Conservation (phyloP, 2,329 filamentous ascomycete species). For the Exophiala viscosa region DNA sequence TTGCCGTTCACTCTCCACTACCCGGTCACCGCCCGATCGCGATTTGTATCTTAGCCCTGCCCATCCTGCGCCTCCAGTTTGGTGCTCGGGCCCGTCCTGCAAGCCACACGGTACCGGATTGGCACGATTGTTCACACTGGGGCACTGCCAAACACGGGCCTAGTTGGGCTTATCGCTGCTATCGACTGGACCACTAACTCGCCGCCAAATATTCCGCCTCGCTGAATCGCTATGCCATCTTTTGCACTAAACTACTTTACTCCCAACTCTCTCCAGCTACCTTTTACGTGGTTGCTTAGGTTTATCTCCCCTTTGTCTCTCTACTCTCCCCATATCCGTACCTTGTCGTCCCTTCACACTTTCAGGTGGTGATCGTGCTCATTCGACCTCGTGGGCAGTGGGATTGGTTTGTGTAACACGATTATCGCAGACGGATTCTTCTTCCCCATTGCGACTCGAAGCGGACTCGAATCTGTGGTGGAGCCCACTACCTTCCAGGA, state of each 20-base stretch:
- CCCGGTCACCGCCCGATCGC: slow-evolving; percentile 24
- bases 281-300: neutral
- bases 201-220: slow-evolving; percentile 28
- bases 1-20: slow-evolving; percentile 19
- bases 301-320: neutral
- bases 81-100: slow-evolving; percentile 23
- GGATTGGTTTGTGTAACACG: neutral
- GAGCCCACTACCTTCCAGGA: slow-evolving; percentile 10
- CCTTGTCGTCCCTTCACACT: too few species aligned
- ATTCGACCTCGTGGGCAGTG: too few species aligned
- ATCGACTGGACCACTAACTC: slow-evolving; percentile 23
- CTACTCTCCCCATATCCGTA: too few species aligned
- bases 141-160: slow-evolving; percentile 22
- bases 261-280: slow-evolving; percentile 12
- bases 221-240: slow-evolving; percentile 18
- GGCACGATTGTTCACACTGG: slow-evolving; percentile 27
- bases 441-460: slow-evolving; percentile 7
- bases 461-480: slow-evolving; percentile 4
- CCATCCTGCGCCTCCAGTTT: slow-evolving; percentile 23
- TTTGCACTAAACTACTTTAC: neutral
- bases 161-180: slow-evolving; percentile 26
- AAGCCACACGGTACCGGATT: slow-evolving; percentile 28
- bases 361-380: too few species aligned
- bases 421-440: neutral
- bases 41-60: slow-evolving; percentile 25